Percentiles rank a stretch among this genome's conserved stretches.
Evolutionary conservation across 208 protist genomes (phyloP).

Genomic region (Entamoeba invadens): DNA sequence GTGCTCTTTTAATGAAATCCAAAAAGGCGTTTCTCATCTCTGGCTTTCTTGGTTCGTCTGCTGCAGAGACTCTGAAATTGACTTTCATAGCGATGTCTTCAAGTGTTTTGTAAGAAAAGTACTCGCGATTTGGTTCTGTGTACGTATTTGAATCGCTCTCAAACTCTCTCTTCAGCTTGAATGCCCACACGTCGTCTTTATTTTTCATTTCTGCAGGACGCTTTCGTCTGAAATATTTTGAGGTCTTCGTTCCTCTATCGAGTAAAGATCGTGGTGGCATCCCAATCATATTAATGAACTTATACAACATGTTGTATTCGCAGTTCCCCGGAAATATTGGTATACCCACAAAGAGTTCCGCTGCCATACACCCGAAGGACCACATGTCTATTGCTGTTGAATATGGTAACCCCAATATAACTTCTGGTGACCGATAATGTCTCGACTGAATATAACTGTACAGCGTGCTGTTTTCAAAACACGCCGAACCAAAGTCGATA

Average conservation of each 20-base stretch:
- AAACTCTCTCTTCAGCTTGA: not conserved
- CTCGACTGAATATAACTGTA: slow-evolving; percentile 74
- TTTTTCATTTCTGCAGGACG: not conserved
- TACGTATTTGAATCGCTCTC: not conserved
- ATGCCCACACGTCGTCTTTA: not conserved
- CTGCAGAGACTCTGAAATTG: not conserved
- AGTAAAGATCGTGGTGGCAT: not conserved
- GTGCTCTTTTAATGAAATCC: slow-evolving; percentile 11
- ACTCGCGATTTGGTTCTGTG: not conserved
- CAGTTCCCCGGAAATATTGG: slow-evolving; percentile 78
- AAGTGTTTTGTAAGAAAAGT: not conserved
- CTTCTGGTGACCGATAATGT: slow-evolving; percentile 72
- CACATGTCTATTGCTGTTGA: slow-evolving; percentile 86
- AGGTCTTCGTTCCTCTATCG: not conserved
- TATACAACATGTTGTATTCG: slow-evolving; percentile 41
- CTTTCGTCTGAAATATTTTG: not conserved
- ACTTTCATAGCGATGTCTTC: not conserved
- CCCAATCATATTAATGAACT: not conserved
- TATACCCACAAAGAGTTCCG: slow-evolving; percentile 60
- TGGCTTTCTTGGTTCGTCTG: not conserved
- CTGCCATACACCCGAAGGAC: slow-evolving; percentile 87
- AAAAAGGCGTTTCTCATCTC: slow-evolving; percentile 11
- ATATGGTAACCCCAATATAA: slow-evolving; percentile 77
- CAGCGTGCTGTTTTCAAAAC: slow-evolving; percentile 55
- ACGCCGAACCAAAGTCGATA: not conserved